Conservation (phyloP, 139 green algal species). For the Chara braunii region DNA sequence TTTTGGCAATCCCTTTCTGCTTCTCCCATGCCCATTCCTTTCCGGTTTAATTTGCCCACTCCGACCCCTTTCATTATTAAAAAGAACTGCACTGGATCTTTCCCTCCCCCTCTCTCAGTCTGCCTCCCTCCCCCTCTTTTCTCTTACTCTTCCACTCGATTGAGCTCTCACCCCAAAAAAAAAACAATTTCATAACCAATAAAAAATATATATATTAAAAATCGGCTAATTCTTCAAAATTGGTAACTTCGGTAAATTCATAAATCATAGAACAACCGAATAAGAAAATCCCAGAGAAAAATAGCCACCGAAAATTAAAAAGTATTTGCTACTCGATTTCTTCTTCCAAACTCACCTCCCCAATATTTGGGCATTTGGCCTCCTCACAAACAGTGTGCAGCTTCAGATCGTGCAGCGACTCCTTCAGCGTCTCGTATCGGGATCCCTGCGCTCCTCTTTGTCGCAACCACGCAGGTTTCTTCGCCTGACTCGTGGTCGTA, state of each 20-base stretch:
- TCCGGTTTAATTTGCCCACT: too few relatives aligned
- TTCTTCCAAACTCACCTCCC: slow-evolving; percentile 54
- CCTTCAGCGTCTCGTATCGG: slow-evolving; percentile 59
- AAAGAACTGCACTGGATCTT: too few relatives aligned
- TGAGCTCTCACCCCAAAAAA: too few relatives aligned
- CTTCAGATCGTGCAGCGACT: slow-evolving; percentile 63
- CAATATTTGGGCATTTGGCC: slow-evolving; percentile 90
- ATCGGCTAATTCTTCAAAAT: background rate
- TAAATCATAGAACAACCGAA: background rate
- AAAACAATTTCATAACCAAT: too few relatives aligned
- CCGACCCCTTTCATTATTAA: too few relatives aligned
- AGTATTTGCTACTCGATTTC: background rate
- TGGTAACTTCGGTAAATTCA: background rate
- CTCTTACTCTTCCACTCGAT: too few relatives aligned
- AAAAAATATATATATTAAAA: background rate
- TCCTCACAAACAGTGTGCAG: slow-evolving; percentile 91
- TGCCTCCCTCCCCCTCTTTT: too few relatives aligned
- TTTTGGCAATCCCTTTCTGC: too few relatives aligned
- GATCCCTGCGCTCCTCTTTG: slow-evolving; percentile 85
- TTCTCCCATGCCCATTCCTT: too few relatives aligned
- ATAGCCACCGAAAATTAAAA: background rate
- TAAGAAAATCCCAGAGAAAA: background rate
- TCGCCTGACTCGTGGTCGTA: too few relatives aligned
- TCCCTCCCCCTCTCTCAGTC: too few relatives aligned
- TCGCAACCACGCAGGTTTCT: slow-evolving; percentile 89